Evolutionary conservation across 2,329 filamentous ascomycete species (phyloP), one percentile per base, ranked within the genome.

Genomic region (Orbilia quercus): DNA sequence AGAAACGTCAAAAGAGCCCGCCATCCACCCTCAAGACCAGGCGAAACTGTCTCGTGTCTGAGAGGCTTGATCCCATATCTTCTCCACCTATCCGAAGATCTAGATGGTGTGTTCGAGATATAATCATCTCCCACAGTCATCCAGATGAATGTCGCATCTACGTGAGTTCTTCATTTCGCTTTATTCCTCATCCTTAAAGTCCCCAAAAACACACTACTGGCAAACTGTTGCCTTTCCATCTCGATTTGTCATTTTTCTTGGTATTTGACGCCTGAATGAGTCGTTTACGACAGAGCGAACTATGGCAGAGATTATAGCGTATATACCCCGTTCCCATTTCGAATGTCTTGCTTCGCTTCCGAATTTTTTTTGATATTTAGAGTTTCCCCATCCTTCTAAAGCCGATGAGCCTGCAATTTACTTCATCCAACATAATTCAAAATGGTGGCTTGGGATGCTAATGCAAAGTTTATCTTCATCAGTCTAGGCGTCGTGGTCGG

Each of bases 401-500:
- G 16, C 40, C 20, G 14, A 64, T 72, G 51, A 59, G 54, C 51
- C 40, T 25, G 18, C 47, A 34, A 36, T 22, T 40, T 59, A 38
- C 53, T 58, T 59, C 23, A 22, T 28, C 14, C 23, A 7, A 57
- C 34, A 38, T 34, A 34, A 44, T 53, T 57, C 53, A 62, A 60
- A 38, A 66, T 73, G 53, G 7, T 36, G 20, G 22, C 47, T 16
- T 66, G 55, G 60, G 55, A 73, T 48, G 69, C 69, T 73, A 66
- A 73, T 60, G 54, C 48, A 11, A 73, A 51, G 34, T 73, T 73
- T 57, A 60, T 73, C 42, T 11, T 45, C 16, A 51, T 66, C 54
- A 73, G 69, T 62, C 54, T 73, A 66, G 69, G 69, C 48, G 69
- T 73, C 69, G 69, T 73, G 60, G 45, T 73, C 60, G 69, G 69